These are phyloP conservation scores for Russula foetens DNA, from an alignment of 768 basidiomycete genomes.

Conservation along the genomic window DNA sequence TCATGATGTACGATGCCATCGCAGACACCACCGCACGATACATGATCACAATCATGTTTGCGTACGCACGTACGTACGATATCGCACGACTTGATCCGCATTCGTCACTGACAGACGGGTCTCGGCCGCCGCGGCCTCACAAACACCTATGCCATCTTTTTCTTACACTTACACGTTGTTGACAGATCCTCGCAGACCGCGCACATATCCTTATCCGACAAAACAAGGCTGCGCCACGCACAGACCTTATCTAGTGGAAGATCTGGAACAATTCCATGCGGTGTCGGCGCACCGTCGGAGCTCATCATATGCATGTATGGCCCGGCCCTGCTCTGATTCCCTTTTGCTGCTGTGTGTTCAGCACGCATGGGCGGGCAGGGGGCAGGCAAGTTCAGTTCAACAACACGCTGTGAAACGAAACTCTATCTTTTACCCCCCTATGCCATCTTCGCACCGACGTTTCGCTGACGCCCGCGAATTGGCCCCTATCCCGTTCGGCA, in stretches of 20 bases:
- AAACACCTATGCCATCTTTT: background rate
- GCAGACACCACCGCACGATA: background rate
- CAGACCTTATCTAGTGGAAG: constrained; percentile 18
- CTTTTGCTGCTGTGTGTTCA: background rate
- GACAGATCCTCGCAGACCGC: constrained; percentile 6
- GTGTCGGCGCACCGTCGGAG: constrained; percentile 3
- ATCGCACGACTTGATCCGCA: constrained; percentile 13
- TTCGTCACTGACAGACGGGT: background rate
- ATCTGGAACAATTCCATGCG: constrained; percentile 12
- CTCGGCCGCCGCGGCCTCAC: background rate
- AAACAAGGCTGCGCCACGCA: constrained; percentile 1
- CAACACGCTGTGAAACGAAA: background rate
- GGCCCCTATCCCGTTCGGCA: constrained; percentile 1
- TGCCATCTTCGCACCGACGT: background rate
- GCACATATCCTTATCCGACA: constrained; percentile 1
- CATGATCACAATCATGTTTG: background rate
- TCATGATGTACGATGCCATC: background rate
- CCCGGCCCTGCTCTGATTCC: background rate
- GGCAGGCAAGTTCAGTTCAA: background rate
- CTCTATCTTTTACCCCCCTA: background rate
- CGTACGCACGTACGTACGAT: constrained; percentile 8
- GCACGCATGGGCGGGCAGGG: background rate
- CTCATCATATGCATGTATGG: too few species aligned
- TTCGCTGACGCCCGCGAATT: background rate
- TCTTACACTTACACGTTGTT: background rate